phyloP scores from a whole-genome alignment of 345 rosid genomes.

The Erucastrum elatum region DNA sequence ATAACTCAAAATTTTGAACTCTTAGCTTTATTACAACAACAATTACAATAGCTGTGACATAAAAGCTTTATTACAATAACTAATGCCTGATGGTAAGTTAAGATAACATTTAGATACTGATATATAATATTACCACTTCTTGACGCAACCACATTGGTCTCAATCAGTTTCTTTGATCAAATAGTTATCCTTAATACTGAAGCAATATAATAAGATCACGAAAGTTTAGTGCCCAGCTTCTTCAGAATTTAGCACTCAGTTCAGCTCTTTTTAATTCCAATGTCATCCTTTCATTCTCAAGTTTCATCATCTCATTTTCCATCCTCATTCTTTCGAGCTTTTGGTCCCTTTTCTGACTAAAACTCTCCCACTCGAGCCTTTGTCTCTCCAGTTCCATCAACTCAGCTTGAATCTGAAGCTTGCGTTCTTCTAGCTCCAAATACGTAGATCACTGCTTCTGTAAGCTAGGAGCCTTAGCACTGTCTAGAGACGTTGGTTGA shows the following conservation, averaged over 20 bases:
- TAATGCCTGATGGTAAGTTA: background rate
- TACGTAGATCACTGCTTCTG: slow-evolving; percentile 57
- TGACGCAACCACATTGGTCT: background rate
- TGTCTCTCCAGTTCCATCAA: slow-evolving; percentile 72
- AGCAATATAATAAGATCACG: background rate
- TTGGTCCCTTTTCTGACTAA: slow-evolving; percentile 61
- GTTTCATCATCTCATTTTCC: slow-evolving; percentile 81
- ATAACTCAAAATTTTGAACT: too few relatives aligned
- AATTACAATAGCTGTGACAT: too few relatives aligned
- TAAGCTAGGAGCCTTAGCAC: slow-evolving; percentile 27
- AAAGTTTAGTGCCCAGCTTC: background rate
- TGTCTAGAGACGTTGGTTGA: too few relatives aligned
- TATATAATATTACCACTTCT: background rate
- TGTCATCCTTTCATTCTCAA: slow-evolving; percentile 70
- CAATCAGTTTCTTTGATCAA: background rate
- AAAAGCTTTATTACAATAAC: background rate
- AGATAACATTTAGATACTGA: background rate
- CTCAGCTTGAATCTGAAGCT: slow-evolving; percentile 61
- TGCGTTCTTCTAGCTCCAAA: slow-evolving; percentile 65
- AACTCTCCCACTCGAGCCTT: slow-evolving; percentile 66
- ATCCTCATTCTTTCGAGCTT: slow-evolving; percentile 60
- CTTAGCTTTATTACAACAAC: background rate
- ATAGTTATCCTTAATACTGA: too few relatives aligned
- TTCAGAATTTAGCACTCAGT: slow-evolving; percentile 40
- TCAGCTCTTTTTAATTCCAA: slow-evolving; percentile 53